Base-by-base conservation (phyloP, 2,329 filamentous ascomycete species). In the Chrysoporthe austroafricana region DNA sequence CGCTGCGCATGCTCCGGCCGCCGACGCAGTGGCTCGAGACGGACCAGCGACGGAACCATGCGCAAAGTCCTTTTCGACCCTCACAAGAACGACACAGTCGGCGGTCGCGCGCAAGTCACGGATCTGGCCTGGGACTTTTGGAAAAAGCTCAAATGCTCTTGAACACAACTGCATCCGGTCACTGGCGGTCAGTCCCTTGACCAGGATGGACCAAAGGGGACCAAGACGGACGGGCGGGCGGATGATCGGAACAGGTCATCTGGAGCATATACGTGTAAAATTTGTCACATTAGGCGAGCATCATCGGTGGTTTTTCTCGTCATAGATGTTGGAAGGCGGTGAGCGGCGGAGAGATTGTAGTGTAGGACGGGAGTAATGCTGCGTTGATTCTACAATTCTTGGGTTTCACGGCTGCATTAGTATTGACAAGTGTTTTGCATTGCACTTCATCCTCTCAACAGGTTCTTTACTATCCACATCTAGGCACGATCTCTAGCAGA, bases 261-360 rank as follows among this genome's bases (percentile, higher is more conserved):
- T 63, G 70, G 71, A 75, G 71, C 72, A 76, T 74, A 78, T 78
- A 79, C 78, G 79, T 84, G 83, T 85, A 85, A 79, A 84, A 82
- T 84, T 39, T 84, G 78, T 83, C 77, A 78, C 78, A 81, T 80
- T 78, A 78, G 76, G 78, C 76, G 76, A 75, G 74, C 74, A 75
- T 78, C 78, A 62, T 44, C n/a, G 57, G 48, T 69, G 68, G 64
- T 71, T 74, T 68, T 48, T 73, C 78, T 81, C 77, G 79, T 81
- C 77, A 84, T 84, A 84, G 82, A 84, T 71, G 77, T 76, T 77
- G 36, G 62, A 21, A 54, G 32, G 34, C n/a, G 26, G 42, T n/a
- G 42, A 46, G 43, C 21, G 32, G 42, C 21, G 75, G 76, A 75
- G 74, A 78, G 76, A 78, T 79, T 80, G 76, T 81, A 79, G 77